Evolutionary conservation across 495 filamentous ascomycete genomes (phyloP).

Genomic region (Lasiosphaeria ovina): DNA sequence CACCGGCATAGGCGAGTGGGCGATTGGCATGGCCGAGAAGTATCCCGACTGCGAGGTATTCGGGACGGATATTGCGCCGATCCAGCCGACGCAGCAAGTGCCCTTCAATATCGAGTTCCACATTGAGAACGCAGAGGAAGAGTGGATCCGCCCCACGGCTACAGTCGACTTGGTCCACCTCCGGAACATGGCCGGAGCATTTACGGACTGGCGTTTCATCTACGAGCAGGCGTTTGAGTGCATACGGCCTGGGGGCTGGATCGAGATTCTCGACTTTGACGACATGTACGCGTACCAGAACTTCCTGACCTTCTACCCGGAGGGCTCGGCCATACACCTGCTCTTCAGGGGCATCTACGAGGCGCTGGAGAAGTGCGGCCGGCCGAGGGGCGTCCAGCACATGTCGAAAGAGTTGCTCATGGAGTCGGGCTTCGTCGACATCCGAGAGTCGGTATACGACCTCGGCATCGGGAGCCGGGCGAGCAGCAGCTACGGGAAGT

Average conservation of each 20-base stretch:
- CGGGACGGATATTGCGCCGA: slow-evolving; percentile 66
- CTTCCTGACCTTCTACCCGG: slow-evolving; percentile 41
- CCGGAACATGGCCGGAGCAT: slow-evolving; percentile 61
- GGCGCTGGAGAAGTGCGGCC: slow-evolving; percentile 43
- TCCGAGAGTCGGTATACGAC: slow-evolving; percentile 51
- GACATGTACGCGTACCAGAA: slow-evolving; percentile 36
- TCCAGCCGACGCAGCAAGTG: slow-evolving; percentile 50
- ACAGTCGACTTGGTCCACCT: slow-evolving; percentile 67
- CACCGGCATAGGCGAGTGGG: slow-evolving; percentile 71
- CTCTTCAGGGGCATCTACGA: slow-evolving; percentile 37
- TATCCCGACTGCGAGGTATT: slow-evolving; percentile 63
- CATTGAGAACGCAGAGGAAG: slow-evolving; percentile 64
- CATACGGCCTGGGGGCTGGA: slow-evolving; percentile 62
- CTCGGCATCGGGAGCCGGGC: slow-evolving; percentile 59
- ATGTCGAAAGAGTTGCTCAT: slow-evolving; percentile 50
- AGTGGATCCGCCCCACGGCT: slow-evolving; percentile 54
- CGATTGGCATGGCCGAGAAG: slow-evolving; percentile 65
- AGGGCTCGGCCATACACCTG: slow-evolving; percentile 36
- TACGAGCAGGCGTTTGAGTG: slow-evolving; percentile 60
- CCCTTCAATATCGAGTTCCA: slow-evolving; percentile 69
- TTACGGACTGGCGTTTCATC: slow-evolving; percentile 59
- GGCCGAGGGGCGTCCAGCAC: slow-evolving; percentile 54
- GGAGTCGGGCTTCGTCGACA: slow-evolving; percentile 61
- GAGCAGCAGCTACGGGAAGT: slow-evolving; percentile 58
- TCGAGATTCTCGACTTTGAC: slow-evolving; percentile 61